Conservation (phyloP, 2,329 filamentous ascomycete genomes). For the Xylariaceae sp. region DNA sequence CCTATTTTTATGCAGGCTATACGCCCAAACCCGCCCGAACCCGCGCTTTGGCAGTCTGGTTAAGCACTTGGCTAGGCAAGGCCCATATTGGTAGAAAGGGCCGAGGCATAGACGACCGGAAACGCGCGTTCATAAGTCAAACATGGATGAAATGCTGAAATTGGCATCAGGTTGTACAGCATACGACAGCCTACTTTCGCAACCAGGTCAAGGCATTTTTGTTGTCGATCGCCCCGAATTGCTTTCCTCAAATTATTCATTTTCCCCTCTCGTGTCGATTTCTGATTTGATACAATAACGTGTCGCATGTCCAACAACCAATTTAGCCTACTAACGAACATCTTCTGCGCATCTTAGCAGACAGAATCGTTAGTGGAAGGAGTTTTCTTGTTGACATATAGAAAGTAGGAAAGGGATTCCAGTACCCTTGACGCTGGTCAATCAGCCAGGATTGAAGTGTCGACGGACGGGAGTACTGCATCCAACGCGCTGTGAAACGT, state of each 20-base stretch:
- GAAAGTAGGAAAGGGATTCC: neutral
- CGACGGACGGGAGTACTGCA: too few relatives aligned
- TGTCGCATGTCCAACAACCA: conserved; percentile 12
- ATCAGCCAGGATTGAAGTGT: too few relatives aligned
- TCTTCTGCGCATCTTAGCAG: neutral
- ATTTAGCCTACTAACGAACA: conserved; percentile 12
- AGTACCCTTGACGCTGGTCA: neutral
- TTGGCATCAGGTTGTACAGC: neutral
- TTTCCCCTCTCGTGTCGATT: conserved; percentile 8
- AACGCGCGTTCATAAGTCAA: too few relatives aligned
- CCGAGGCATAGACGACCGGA: neutral
- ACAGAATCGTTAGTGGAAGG: too few relatives aligned
- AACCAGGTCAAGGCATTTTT: neutral
- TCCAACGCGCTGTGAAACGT: too few relatives aligned
- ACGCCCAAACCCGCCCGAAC: neutral
- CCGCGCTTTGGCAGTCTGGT: too few relatives aligned
- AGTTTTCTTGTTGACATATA: too few relatives aligned
- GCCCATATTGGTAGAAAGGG: neutral
- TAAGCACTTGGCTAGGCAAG: neutral
- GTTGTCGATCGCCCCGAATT: conserved; percentile 1
- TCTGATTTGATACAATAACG: conserved; percentile 15
- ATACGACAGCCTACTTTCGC: neutral
- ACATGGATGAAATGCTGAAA: too few relatives aligned
- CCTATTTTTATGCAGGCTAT: neutral
- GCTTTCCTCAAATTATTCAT: conserved; percentile 12